A percentile compares a stretch with the other conserved stretches of the same genome.
Conservation (phyloP, 768 basidiomycete species). For the Amylocystis lapponica region DNA sequence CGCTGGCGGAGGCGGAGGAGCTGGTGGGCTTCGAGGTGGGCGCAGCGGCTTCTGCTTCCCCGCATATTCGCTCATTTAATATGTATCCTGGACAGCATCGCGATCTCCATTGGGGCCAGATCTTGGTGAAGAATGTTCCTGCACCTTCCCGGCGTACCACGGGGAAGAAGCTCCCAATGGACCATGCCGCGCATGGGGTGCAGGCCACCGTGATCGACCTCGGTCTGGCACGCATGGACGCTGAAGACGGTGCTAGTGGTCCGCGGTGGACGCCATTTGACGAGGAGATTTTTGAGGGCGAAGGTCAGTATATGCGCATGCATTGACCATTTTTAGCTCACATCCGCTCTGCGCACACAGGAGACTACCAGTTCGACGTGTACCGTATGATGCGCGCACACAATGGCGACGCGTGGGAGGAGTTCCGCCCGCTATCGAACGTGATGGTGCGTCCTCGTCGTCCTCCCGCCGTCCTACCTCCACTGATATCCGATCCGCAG, state of each 20-base stretch:
- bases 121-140: slow-evolving; percentile 61
- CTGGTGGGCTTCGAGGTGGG: slow-evolving; percentile 83
- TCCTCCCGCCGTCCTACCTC: background rate
- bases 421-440: slow-evolving; percentile 79
- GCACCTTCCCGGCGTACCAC: slow-evolving; percentile 16
- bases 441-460: slow-evolving; percentile 60
- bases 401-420: slow-evolving; percentile 62
- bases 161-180: slow-evolving; percentile 45
- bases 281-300: slow-evolving; percentile 85
- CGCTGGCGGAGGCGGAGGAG: slow-evolving; percentile 76
- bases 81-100: slow-evolving; percentile 64
- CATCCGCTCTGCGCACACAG: slow-evolving; percentile 29
- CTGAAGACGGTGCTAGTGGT: slow-evolving; percentile 39
- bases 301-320: slow-evolving; percentile 44
- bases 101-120: slow-evolving; percentile 98
- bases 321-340: background rate
- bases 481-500: slow-evolving; percentile 33
- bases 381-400: slow-evolving; percentile 82
- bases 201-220: slow-evolving; percentile 89
- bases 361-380: slow-evolving; percentile 92
- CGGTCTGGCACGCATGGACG: slow-evolving; percentile 83
- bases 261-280: slow-evolving; percentile 77
- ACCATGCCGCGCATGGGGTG: slow-evolving; percentile 60
- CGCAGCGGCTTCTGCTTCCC: background rate
- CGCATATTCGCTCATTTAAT: background rate